Evolutionary conservation across 2,329 filamentous ascomycete species (phyloP).

Genomic region (Colletotrichum sp.): DNA sequence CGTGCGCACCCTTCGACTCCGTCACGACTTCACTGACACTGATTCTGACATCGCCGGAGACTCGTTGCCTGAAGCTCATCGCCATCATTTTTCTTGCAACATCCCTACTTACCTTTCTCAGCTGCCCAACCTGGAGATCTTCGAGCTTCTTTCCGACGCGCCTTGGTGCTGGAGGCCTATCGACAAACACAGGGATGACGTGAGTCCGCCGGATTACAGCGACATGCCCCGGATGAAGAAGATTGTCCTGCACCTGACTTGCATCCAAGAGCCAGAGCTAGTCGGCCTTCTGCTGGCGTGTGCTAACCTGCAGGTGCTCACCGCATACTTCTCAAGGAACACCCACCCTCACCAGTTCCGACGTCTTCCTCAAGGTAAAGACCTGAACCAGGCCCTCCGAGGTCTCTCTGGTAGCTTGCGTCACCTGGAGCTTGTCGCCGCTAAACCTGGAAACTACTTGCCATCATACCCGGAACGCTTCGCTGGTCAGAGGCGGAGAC

Average conservation of each 20-base stretch:
- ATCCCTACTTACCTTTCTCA: not conserved
- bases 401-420: not conserved
- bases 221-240: not conserved
- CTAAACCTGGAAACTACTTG: not conserved
- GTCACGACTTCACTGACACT: not conserved
- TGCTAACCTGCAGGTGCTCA: not conserved
- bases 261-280: not conserved
- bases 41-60: not conserved
- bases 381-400: not conserved
- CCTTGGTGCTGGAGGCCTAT: not conserved
- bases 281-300: not conserved
- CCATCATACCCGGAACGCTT: not conserved
- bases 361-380: not conserved
- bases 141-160: not conserved
- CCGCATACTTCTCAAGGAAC: not conserved
- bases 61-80: not conserved
- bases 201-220: not conserved
- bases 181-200: not conserved
- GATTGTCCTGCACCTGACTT: not conserved
- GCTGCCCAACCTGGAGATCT: not conserved
- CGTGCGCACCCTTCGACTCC: not conserved
- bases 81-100: not conserved
- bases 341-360: not conserved
- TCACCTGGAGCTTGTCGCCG: not conserved
- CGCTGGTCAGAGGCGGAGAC: not conserved